These are phyloP conservation scores for Xerophyta viscosa DNA, from an alignment of 106 monocot species.

Conservation along the genomic window DNA sequence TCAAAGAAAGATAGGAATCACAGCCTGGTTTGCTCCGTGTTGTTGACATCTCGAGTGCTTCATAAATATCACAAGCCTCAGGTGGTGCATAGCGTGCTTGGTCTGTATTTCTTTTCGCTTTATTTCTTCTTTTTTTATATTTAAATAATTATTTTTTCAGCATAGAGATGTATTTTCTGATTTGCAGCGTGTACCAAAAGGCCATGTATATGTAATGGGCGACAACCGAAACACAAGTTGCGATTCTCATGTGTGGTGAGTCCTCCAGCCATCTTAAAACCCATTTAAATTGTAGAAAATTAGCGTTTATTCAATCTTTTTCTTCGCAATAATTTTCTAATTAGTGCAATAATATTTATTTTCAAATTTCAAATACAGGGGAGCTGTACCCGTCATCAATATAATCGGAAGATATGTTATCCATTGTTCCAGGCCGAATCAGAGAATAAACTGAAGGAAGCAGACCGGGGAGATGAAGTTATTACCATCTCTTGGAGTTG, in stretches of 20 bases:
- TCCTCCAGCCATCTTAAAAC: background rate
- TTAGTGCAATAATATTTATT: background rate
- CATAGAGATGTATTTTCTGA: background rate
- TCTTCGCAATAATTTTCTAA: no score
- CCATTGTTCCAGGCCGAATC: background rate
- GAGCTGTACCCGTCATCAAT: slow-evolving; percentile 6
- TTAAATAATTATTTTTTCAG: background rate
- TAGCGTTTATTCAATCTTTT: no score
- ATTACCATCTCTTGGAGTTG: no score
- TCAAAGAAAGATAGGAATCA: slow-evolving; percentile 1
- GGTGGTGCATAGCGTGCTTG: slow-evolving; percentile 16
- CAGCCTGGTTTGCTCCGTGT: slow-evolving; percentile 18
- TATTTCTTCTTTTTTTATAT: background rate
- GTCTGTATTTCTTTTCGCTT: background rate
- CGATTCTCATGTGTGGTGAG: slow-evolving; percentile 20
- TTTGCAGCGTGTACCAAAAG: slow-evolving; percentile 14
- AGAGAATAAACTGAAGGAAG: no score
- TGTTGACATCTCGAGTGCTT: slow-evolving; percentile 23
- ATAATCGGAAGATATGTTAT: slow-evolving; percentile 10
- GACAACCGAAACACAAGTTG: slow-evolving; percentile 20
- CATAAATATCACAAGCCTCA: slow-evolving; percentile 11
- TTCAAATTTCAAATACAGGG: background rate
- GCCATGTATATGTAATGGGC: slow-evolving; percentile 18
- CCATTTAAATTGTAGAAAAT: background rate
- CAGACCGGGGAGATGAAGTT: no score